phyloP scores from a whole-genome alignment of 148 eudicot genomes.

The Rhododendron kiyosumense region DNA sequence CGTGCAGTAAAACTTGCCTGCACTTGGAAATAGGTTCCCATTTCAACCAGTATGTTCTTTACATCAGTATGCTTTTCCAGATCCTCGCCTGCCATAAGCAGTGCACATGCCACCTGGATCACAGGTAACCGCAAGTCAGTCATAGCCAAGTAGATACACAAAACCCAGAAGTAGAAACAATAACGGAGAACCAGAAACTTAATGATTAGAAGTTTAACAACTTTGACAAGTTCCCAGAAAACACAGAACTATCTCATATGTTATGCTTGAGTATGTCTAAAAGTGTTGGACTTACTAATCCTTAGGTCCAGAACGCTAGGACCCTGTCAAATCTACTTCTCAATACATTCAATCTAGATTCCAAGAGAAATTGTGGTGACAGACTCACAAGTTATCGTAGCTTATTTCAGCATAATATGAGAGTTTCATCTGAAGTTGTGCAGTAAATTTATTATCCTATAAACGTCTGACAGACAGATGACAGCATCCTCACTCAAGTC shows the following conservation, averaged over 20 bases:
- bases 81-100: conserved; percentile 70
- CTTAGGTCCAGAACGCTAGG: neutral
- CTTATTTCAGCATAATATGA: neutral
- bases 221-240: neutral
- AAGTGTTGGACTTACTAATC: neutral
- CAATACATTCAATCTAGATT: neutral
- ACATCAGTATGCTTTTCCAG: conserved; percentile 66
- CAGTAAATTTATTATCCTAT: neutral
- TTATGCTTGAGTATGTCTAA: neutral
- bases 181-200: neutral
- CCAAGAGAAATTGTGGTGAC: neutral
- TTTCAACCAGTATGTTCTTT: conserved; percentile 47
- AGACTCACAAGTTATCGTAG: neutral
- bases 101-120: conserved; percentile 76
- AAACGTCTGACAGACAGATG: neutral
- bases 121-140: neutral
- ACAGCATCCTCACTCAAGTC: neutral
- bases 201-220: neutral
- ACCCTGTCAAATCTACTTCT: neutral
- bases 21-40: conserved; percentile 74
- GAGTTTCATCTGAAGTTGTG: neutral
- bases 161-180: neutral
- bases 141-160: neutral
- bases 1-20: conserved; percentile 38
- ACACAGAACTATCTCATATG: neutral